Base-by-base conservation (phyloP, 495 filamentous ascomycete genomes). In the Aspergillus conjunctus region DNA sequence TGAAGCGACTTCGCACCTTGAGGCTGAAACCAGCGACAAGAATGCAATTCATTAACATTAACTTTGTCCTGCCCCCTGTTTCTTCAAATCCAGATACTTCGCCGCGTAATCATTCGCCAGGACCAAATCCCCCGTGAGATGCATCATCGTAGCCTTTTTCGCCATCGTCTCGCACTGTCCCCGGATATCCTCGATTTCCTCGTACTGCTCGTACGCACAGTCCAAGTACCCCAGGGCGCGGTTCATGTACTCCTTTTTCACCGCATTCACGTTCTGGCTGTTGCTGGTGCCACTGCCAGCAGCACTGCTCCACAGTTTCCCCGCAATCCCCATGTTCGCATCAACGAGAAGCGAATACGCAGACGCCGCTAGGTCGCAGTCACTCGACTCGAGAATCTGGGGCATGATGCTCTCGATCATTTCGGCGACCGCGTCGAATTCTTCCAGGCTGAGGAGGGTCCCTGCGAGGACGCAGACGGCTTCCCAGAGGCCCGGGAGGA, bases 101-200 rank as follows among this genome's bases (percentile, higher is more conserved):
- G 87, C 82, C 5, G 89, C 89, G 72, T 83, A 91, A 57, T 92
- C 87, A 74, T 92, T 90, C 1, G 90, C 85, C 64, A 89, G 69
- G 17, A 81, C 83, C 54, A 81, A 73, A 62, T 96, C 88, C 4
- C 90, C 91, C 21, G 88, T 78, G 9, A 89, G 76, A 70, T 87
- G 86, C 82, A 91, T 89, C 43, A 96, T 79, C 9, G 88, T 88
- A 15, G 91, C 89, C 71, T 92, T 93, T 76, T 93, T 93, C 2
- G 89, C 89, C 78, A 95, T 84, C 85, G 91, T 87, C 75, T 92
- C 89, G 68, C 88, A 88, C 71, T 91, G 88, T 37, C 86, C 89
- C 20, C 80, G 73, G 17, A 88, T 77, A 74, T 96, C 91, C 68
- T 91, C 88, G 33, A 93, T 81, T 30, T 82, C 80, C 43, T 89